Evolutionary conservation across 2,329 filamentous ascomycete genomes (phyloP).

Genomic region (Aspergillus ibericus): DNA sequence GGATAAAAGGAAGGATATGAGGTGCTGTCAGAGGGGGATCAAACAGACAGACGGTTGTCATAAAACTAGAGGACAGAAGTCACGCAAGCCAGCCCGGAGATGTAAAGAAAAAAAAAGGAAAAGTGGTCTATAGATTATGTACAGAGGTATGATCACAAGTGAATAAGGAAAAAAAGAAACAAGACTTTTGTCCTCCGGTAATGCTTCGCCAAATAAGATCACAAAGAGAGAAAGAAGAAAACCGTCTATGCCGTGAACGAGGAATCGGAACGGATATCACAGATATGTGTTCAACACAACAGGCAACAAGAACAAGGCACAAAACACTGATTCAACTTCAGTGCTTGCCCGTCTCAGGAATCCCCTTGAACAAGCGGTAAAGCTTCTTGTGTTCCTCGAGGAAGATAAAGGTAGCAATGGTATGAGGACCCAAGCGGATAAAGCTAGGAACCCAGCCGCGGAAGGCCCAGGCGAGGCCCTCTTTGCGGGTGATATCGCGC

Average conservation of each 20-base stretch:
- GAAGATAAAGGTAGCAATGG: constrained; percentile 66
- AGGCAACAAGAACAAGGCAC: constrained; percentile 3
- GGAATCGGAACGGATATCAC: neutral
- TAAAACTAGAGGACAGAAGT: neutral
- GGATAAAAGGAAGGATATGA: too few species aligned
- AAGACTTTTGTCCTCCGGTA: constrained; percentile 11
- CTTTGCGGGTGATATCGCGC: constrained; percentile 54
- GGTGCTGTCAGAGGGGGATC: neutral
- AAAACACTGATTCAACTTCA: constrained; percentile 12
- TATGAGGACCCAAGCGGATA: constrained; percentile 65
- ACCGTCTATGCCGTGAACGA: neutral
- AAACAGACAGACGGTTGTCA: neutral
- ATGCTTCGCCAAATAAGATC: constrained; percentile 6
- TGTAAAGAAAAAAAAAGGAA: neutral
- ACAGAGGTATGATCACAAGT: neutral
- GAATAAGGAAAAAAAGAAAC: neutral
- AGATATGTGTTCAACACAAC: neutral
- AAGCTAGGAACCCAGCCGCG: constrained; percentile 68
- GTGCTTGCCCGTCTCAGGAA: constrained; percentile 58
- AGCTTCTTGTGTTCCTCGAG: constrained; percentile 68
- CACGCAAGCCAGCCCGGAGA: neutral
- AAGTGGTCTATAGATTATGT: neutral
- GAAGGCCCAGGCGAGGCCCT: constrained; percentile 65
- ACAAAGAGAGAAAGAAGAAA: neutral
- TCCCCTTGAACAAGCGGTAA: constrained; percentile 49